A percentile compares a stretch with the other conserved stretches of the same genome.
Evolutionary conservation across 2,329 filamentous ascomycete species (phyloP).

Genomic region (Aspergillus carbonarius): DNA sequence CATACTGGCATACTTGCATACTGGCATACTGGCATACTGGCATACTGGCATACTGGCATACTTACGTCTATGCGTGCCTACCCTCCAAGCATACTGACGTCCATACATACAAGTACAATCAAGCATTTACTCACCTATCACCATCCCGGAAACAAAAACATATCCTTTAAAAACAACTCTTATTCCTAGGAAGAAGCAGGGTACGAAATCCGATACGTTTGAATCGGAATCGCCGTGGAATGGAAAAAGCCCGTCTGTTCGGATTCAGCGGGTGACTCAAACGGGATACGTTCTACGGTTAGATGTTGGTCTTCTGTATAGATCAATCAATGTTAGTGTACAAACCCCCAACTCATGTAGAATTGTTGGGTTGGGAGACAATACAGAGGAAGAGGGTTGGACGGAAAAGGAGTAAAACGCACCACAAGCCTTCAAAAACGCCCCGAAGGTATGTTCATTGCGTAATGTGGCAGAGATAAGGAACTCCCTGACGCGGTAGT

Average conservation of each 20-base stretch:
- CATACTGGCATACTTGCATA: too few species aligned
- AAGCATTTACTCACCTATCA: too few species aligned
- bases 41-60: too few species aligned
- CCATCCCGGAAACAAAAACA: neutral
- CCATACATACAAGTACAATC: too few species aligned
- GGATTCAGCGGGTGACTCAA: conserved; percentile 43
- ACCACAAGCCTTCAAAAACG: conserved; percentile 60
- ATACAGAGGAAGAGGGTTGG: too few species aligned
- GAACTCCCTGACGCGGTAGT: conserved; percentile 52
- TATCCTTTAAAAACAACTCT: neutral
- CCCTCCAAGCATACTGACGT: too few species aligned
- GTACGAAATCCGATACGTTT: conserved; percentile 34
- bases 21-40: too few species aligned
- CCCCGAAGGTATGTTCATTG: conserved; percentile 61
- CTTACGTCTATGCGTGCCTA: too few species aligned
- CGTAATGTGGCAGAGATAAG: conserved; percentile 62
- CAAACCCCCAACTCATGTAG: too few species aligned
- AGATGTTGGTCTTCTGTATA: conserved; percentile 35
- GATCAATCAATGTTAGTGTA: too few species aligned
- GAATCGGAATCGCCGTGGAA: conserved; percentile 39
- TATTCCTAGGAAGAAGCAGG: neutral
- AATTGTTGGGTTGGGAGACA: too few species aligned
- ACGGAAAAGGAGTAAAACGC: conserved; percentile 27
- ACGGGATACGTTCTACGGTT: conserved; percentile 39
- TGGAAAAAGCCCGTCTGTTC: conserved; percentile 52